Conservation (phyloP, 176 grass and related monocot genomes). For the Oryza nivara region DNA sequence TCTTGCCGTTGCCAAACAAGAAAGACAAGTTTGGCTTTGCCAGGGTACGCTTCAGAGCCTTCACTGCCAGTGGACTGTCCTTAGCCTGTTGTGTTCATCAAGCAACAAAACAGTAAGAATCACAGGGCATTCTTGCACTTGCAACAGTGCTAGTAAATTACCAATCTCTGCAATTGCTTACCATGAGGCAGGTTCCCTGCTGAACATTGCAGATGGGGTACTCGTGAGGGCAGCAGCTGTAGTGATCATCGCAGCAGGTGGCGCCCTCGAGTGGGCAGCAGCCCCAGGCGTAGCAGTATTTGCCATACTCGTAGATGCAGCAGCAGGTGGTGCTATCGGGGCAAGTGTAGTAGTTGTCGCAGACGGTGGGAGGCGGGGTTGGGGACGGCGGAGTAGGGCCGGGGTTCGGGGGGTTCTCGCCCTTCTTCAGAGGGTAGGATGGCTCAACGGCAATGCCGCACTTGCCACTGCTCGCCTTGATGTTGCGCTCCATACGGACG, state of each 20-base stretch:
- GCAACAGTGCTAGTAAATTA: background rate
- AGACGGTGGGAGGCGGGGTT: slow-evolving; percentile 33
- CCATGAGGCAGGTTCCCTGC: slow-evolving; percentile 73
- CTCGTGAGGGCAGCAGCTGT: slow-evolving; percentile 93
- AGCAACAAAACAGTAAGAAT: slow-evolving; percentile 13
- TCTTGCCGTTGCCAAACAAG: slow-evolving; percentile 45
- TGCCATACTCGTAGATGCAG: slow-evolving; percentile 72
- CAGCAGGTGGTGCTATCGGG: slow-evolving; percentile 77
- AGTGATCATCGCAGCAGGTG: slow-evolving; percentile 91
- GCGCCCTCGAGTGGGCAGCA: slow-evolving; percentile 90
- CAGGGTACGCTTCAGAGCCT: slow-evolving; percentile 57
- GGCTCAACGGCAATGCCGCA: slow-evolving; percentile 79
- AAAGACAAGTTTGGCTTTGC: slow-evolving; percentile 56
- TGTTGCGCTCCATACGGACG: slow-evolving; percentile 83
- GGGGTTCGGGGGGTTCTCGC: slow-evolving; percentile 80
- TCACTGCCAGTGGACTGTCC: slow-evolving; percentile 71
- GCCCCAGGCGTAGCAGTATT: slow-evolving; percentile 75
- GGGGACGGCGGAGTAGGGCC: slow-evolving; percentile 78
- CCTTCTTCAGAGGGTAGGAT: slow-evolving; percentile 75
- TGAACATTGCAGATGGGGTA: slow-evolving; percentile 73
- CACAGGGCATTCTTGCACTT: background rate
- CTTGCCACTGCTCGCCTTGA: slow-evolving; percentile 59
- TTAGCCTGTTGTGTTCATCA: slow-evolving; percentile 63
- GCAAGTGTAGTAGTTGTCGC: slow-evolving; percentile 77
- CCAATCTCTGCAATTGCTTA: slow-evolving; percentile 22